phyloP scores from a whole-genome alignment of 305 asterid species.

The Plantago rigida region DNA sequence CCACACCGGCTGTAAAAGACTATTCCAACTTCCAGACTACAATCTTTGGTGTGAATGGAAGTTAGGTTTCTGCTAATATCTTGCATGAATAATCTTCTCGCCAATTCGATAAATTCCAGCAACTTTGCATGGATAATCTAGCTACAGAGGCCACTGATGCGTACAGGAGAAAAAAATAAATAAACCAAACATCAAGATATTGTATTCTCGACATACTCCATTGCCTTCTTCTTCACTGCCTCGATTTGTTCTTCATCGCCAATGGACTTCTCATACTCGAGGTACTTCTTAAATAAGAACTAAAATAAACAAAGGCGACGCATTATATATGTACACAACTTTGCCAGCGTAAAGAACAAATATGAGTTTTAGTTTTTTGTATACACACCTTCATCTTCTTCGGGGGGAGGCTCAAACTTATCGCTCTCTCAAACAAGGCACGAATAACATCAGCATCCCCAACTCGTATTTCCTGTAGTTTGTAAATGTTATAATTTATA shows the following conservation, averaged over 20 bases:
- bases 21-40: background rate
- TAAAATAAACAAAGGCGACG: conserved; percentile 31
- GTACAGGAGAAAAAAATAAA: background rate
- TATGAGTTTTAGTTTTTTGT: background rate
- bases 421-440: conserved; percentile 85
- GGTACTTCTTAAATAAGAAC: conserved; percentile 78
- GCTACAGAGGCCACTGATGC: background rate
- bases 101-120: too few relatives aligned
- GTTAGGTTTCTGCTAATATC: too few relatives aligned
- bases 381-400: conserved; percentile 73
- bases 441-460: conserved; percentile 73
- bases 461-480: conserved; percentile 65
- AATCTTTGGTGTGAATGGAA: too few relatives aligned
- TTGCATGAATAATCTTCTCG: too few relatives aligned
- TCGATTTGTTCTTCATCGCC: conserved; percentile 59
- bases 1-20: background rate
- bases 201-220: conserved; percentile 63
- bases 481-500: background rate
- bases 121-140: background rate
- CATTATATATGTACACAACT: background rate
- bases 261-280: conserved; percentile 47
- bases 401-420: conserved; percentile 68
- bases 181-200: conserved; percentile 27
- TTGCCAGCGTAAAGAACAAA: background rate
- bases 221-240: conserved; percentile 65